Percentiles rank a stretch among this genome's conserved stretches.
Evolutionary conservation across 2,329 filamentous ascomycete species (phyloP).

Genomic region (Huntiella omanensis): DNA sequence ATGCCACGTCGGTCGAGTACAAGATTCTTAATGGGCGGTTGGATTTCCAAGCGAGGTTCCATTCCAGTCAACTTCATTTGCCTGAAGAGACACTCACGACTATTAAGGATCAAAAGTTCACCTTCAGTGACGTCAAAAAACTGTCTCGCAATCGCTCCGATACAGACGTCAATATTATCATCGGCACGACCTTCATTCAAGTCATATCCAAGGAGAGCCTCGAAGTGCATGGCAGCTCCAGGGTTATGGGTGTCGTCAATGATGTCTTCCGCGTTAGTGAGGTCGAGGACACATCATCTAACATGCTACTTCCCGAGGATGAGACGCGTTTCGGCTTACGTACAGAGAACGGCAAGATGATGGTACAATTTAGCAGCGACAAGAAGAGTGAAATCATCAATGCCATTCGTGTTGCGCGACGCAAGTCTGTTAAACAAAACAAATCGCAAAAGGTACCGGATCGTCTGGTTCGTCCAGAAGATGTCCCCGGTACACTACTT

Average conservation of each 20-base stretch:
- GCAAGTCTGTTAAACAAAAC: conserved; percentile 44
- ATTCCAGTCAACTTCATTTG: conserved; percentile 45
- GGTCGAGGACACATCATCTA: conserved; percentile 46
- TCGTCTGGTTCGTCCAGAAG: conserved; percentile 47
- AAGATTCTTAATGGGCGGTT: conserved; percentile 45
- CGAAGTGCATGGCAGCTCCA: conserved; percentile 43
- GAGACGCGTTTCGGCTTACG: conserved; percentile 48
- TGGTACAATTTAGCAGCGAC: conserved; percentile 53
- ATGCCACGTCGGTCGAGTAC: conserved; percentile 47
- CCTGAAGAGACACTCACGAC: conserved; percentile 54
- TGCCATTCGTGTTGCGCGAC: conserved; percentile 42
- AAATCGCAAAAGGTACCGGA: conserved; percentile 42
- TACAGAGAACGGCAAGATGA: conserved; percentile 49
- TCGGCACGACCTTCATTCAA: conserved; percentile 51
- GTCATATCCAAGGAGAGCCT: conserved; percentile 51
- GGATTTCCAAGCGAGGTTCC: conserved; percentile 47
- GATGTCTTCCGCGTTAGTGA: conserved; percentile 51
- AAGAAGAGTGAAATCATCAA: conserved; percentile 45
- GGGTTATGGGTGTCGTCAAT: conserved; percentile 45
- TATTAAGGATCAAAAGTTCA: conserved; percentile 44
- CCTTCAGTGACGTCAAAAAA: conserved; percentile 45
- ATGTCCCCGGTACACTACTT: conserved; percentile 49
- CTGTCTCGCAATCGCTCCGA: conserved; percentile 52
- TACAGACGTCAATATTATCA: conserved; percentile 49
- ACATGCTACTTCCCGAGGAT: conserved; percentile 40